Evolutionary conservation across 1,284 basidiomycete species (phyloP).

Genomic region (Pholiota adiposa): DNA sequence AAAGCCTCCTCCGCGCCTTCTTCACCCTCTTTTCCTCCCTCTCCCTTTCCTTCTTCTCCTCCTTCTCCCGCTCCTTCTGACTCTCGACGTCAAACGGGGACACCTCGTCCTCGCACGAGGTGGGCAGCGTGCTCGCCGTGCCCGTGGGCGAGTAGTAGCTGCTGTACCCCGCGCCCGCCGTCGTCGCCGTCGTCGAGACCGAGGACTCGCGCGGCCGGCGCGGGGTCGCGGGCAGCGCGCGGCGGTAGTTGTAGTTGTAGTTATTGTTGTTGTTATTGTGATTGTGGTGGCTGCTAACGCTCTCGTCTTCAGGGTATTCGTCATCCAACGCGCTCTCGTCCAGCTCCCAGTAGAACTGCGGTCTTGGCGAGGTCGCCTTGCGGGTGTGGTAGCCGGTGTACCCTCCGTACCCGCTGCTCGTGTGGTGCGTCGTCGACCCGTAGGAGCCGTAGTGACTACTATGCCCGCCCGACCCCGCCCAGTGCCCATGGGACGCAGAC

Average conservation of each 20-base stretch:
- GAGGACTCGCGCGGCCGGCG: slow-evolving; percentile 14
- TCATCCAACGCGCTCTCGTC: slow-evolving; percentile 22
- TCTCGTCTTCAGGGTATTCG: slow-evolving; percentile 29
- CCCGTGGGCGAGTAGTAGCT: slow-evolving; percentile 19
- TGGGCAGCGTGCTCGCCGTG: slow-evolving; percentile 23
- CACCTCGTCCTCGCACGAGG: slow-evolving; percentile 23
- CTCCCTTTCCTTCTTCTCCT: slow-evolving; percentile 15
- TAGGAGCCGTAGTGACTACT: too few relatives aligned
- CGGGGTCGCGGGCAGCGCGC: neutral
- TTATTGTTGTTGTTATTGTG: slow-evolving; percentile 8
- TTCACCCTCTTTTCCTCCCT: slow-evolving; percentile 17
- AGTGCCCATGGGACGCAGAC: slow-evolving; percentile 18
- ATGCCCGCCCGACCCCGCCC: neutral
- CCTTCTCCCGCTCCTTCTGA: slow-evolving; percentile 6
- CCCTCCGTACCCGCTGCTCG: too few relatives aligned
- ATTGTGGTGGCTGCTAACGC: slow-evolving; percentile 31
- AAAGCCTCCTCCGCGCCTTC: neutral
- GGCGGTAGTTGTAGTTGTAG: slow-evolving; percentile 29
- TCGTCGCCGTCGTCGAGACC: slow-evolving; percentile 10
- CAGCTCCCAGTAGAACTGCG: slow-evolving; percentile 20
- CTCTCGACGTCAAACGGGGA: slow-evolving; percentile 10
- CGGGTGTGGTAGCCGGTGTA: neutral
- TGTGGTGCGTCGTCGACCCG: too few relatives aligned
- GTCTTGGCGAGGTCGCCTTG: slow-evolving; percentile 14
- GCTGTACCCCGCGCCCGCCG: slow-evolving; percentile 4